Evolutionary conservation across 2,329 filamentous ascomycete species (phyloP).

Genomic region (Neonectria ditissima): DNA sequence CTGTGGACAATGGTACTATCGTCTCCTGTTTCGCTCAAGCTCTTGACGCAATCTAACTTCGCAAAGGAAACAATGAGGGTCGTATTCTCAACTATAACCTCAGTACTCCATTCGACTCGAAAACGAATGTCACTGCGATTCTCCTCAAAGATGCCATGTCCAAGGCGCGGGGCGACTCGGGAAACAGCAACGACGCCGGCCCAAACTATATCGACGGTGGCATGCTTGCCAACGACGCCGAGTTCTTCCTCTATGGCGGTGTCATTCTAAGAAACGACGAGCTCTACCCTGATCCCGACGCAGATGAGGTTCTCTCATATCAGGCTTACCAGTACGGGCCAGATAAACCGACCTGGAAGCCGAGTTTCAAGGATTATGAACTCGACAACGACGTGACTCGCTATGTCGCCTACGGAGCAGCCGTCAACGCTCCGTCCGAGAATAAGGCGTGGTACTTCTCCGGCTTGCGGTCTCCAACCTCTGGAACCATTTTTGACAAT

Average conservation of each 20-base stretch:
- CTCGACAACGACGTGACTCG: constrained; percentile 64
- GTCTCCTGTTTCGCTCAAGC: not conserved
- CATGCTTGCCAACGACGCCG: constrained; percentile 72
- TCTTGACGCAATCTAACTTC: constrained; percentile 11
- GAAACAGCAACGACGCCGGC: constrained; percentile 64
- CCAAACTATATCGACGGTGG: constrained; percentile 72
- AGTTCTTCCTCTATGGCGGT: constrained; percentile 75
- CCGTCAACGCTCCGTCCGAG: constrained; percentile 74
- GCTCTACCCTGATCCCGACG: constrained; percentile 53
- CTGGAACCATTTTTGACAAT: constrained; percentile 61
- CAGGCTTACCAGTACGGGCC: constrained; percentile 64
- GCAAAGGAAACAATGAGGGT: constrained; percentile 64
- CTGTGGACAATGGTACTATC: constrained; percentile 57
- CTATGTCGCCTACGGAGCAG: constrained; percentile 74
- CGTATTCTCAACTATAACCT: constrained; percentile 70
- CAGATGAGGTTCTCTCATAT: constrained; percentile 62
- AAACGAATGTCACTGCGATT: constrained; percentile 64
- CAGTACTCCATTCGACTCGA: constrained; percentile 64
- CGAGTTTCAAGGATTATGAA: constrained; percentile 55
- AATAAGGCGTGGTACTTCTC: constrained; percentile 79
- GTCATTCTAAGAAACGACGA: constrained; percentile 52
- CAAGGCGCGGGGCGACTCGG: constrained; percentile 59
- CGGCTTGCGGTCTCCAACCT: constrained; percentile 65
- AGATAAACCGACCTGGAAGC: constrained; percentile 55
- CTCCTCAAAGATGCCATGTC: constrained; percentile 58